A percentile compares a stretch with the other conserved stretches of the same genome.
Conservation (phyloP, 305 asterid species). For the Ilex paraguariensis region DNA sequence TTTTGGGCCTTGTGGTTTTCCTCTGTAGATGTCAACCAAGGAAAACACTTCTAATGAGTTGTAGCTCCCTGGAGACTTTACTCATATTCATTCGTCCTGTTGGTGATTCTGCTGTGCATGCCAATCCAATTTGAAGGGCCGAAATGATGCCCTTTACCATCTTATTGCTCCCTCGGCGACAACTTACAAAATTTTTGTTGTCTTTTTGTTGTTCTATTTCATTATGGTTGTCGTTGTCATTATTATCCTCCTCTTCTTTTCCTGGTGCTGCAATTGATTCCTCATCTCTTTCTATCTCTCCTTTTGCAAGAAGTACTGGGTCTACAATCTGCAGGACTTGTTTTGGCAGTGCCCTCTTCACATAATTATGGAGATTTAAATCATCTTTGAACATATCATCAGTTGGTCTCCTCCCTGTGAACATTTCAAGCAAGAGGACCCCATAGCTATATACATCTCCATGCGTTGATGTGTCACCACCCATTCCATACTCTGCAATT, state of each 20-base stretch:
- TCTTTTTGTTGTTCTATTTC: too few relatives aligned
- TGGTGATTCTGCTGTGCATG: background rate
- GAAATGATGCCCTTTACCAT: background rate
- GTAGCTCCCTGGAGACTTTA: background rate
- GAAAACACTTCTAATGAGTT: background rate
- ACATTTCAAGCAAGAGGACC: background rate
- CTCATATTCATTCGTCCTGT: background rate
- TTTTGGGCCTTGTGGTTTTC: background rate
- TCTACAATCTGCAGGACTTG: background rate
- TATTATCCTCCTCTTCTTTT: too few relatives aligned
- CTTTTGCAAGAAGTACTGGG: background rate
- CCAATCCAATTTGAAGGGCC: background rate
- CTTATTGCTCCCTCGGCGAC: background rate
- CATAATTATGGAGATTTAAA: background rate
- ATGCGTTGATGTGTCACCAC: background rate
- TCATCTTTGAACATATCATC: background rate
- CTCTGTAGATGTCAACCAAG: background rate
- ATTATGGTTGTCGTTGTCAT: too few relatives aligned
- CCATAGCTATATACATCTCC: background rate
- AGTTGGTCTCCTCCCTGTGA: background rate
- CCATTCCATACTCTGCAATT: background rate
- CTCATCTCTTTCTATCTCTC: too few relatives aligned
- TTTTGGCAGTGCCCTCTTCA: background rate
- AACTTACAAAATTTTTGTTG: background rate
- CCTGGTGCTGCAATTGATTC: too few relatives aligned